Base-by-base conservation (phyloP, 2,329 filamentous ascomycete genomes). In the Helotiales sp. region DNA sequence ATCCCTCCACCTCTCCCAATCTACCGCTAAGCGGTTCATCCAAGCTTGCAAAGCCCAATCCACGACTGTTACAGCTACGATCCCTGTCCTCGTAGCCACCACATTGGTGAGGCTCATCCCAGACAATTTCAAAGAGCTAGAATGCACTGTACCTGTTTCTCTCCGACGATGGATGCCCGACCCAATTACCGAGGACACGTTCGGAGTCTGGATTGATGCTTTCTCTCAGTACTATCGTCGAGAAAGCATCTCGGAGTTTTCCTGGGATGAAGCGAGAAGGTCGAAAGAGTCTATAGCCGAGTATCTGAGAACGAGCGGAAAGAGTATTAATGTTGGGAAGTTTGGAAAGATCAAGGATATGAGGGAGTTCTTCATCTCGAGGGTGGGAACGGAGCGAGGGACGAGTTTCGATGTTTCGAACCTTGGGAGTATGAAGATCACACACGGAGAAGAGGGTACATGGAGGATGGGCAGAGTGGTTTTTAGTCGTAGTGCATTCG, bases 391-490 rank as follows among this genome's bases (percentile, higher is more conserved):
- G 29, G 49, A 48, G 25, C 51, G 56, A 29, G 46, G 40, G 1
- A 40, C 42, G 12, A 57, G 40, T 31, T 59, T 62, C 46, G 57
- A 59, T 36, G 51, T 62, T 15, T 59, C 56, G 31, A 62, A 62
- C 49, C 22, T 62, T 9, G 59, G 59, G 2, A 25, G 12, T 12
- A 17, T 61, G 13, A 50, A 52, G 30, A 17, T 33, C 19, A 31
- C 6, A 12, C 19, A 34, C 12, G 13, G 52, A 25, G 29, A 17
- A 13, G 48, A 33, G 19, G 13, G 36, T n/a, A 15, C 29, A 12
- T 55, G 47, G 51, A 34, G 48, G 9, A 56, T 56, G 56, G 59
- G 59, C 2, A 46, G 54, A 46, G 27, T 58, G 24, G 25, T 54
- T 17, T 59, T 62, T 17, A 57, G 59, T 59, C 34, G 59, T 4